These are phyloP conservation scores for Phyllosticta citriasiana DNA, from an alignment of 2,329 filamentous ascomycete species.

Conservation along the genomic window DNA sequence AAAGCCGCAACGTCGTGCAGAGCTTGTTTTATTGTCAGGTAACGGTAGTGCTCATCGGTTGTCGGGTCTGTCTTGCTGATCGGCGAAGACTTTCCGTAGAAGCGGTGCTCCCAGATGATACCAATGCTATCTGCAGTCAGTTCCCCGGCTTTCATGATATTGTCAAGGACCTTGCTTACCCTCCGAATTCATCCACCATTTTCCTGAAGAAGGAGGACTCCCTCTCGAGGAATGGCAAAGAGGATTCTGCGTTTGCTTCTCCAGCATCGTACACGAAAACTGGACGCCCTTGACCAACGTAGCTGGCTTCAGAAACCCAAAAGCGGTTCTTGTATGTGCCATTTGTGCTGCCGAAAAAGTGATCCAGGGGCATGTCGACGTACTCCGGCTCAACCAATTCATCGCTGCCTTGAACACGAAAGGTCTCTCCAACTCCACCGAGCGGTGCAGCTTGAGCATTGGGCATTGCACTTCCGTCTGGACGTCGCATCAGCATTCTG, in stretches of 20 bases:
- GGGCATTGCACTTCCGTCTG: too few species aligned
- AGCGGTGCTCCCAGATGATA: constrained; percentile 33
- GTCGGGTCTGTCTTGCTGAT: constrained; percentile 17
- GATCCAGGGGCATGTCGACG: constrained; percentile 26
- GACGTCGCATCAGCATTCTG: too few species aligned
- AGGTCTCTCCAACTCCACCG: not conserved
- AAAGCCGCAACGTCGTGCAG: constrained; percentile 33
- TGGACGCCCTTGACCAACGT: constrained; percentile 25
- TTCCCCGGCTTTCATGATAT: not conserved
- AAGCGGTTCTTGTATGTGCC: constrained; percentile 28
- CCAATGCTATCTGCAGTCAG: constrained; percentile 27
- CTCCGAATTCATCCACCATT: not conserved
- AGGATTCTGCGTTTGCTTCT: constrained; percentile 20
- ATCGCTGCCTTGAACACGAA: not conserved
- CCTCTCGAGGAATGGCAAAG: not conserved
- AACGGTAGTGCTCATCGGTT: constrained; percentile 18
- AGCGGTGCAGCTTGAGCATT: too few species aligned
- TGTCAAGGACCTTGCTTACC: not conserved
- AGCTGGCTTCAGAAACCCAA: constrained; percentile 25
- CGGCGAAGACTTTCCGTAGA: constrained; percentile 32
- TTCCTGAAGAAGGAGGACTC: not conserved
- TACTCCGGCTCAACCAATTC: constrained; percentile 18
- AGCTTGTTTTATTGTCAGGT: constrained; percentile 31
- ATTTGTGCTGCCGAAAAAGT: constrained; percentile 21
- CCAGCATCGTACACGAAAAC: constrained; percentile 31